These are phyloP conservation scores for Hippophae tibetana DNA, from an alignment of 306 rosid genomes.

Conservation along the genomic window DNA sequence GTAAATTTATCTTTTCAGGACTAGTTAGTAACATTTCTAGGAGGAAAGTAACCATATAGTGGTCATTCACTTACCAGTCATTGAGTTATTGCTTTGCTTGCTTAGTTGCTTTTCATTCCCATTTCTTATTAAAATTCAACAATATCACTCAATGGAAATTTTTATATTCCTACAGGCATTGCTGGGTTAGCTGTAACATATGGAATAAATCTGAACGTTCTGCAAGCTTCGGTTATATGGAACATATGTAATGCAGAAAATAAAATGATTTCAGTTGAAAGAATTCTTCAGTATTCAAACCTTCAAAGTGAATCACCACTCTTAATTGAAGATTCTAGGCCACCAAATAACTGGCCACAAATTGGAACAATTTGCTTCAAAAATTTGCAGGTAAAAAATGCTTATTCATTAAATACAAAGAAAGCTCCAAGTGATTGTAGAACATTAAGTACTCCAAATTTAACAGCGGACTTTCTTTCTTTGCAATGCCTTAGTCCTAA, in stretches of 20 bases:
- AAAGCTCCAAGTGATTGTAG: too few relatives aligned
- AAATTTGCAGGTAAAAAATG: conserved; percentile 48
- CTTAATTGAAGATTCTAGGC: conserved; percentile 53
- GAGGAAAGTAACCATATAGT: too few relatives aligned
- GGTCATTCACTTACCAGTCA: too few relatives aligned
- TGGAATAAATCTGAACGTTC: conserved; percentile 80
- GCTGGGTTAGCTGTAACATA: conserved; percentile 96
- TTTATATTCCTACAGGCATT: conserved; percentile 42
- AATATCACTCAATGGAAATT: neutral
- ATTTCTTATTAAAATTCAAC: too few relatives aligned
- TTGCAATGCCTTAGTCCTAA: neutral
- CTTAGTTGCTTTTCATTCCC: too few relatives aligned
- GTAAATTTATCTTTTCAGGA: neutral
- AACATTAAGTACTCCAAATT: too few relatives aligned
- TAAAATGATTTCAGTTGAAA: conserved; percentile 94
- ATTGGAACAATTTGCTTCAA: conserved; percentile 67
- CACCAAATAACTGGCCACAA: conserved; percentile 83
- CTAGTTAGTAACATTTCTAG: too few relatives aligned
- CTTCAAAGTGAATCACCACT: conserved; percentile 79
- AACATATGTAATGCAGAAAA: conserved; percentile 91
- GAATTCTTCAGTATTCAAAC: conserved; percentile 72
- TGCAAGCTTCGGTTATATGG: conserved; percentile 89
- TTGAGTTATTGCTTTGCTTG: too few relatives aligned
- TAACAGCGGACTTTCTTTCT: neutral
- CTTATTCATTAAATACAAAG: too few relatives aligned